These are phyloP conservation scores for Vitis cinerea DNA, from an alignment of 164 flowering plant genomes.

Conservation along the genomic window DNA sequence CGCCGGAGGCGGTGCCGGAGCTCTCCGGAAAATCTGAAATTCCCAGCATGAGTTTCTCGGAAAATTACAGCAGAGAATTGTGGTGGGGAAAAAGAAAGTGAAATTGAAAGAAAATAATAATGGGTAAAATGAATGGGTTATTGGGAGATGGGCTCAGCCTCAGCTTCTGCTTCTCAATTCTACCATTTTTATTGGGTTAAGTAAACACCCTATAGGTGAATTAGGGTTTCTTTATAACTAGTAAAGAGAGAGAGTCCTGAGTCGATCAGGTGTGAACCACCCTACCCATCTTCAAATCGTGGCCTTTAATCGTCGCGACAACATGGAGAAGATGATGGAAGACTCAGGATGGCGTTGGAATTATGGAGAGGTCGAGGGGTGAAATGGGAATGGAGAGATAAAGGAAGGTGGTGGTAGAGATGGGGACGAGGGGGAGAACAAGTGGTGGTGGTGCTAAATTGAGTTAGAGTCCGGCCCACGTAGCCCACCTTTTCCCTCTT, in stretches of 20 bases:
- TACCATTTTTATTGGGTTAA: slow-evolving; percentile 3
- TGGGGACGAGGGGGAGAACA: neutral
- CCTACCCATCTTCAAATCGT: no score
- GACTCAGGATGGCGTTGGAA: neutral
- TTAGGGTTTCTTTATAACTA: slow-evolving; percentile 9
- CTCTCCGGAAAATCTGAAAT: slow-evolving; percentile 13
- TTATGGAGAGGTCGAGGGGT: neutral
- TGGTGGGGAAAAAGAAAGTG: neutral
- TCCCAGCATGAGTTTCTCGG: slow-evolving; percentile 13
- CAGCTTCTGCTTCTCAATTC: neutral
- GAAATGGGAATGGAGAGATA: slow-evolving; percentile 5
- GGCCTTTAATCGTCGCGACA: no score
- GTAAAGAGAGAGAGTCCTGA: neutral
- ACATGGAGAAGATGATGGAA: no score
- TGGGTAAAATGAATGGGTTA: neutral
- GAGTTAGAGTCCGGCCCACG: slow-evolving; percentile 9
- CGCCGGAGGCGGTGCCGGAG: neutral
- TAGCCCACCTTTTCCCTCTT: slow-evolving; percentile 9
- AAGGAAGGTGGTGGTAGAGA: neutral
- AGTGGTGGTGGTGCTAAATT: slow-evolving; percentile 2
- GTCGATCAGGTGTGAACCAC: no score
- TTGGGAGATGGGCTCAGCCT: neutral
- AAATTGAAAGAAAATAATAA: neutral
- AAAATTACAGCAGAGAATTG: neutral
- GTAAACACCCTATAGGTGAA: neutral